These are phyloP conservation scores for Escovopsis sp. DNA, from an alignment of 2,329 filamentous ascomycete species.

Conservation along the genomic window DNA sequence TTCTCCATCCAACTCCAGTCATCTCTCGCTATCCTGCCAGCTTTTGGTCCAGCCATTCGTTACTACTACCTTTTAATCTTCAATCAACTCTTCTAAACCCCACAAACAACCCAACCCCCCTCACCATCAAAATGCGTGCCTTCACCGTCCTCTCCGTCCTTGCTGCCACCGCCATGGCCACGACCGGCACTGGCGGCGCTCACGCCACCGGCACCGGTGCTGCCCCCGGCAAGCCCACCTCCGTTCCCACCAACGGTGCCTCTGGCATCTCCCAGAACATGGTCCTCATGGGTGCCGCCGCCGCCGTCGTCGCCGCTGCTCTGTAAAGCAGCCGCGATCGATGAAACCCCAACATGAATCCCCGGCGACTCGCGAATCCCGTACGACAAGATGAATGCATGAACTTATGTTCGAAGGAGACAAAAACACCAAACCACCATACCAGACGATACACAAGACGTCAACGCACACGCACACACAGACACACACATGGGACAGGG, in stretches of 20 bases:
- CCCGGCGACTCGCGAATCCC: not conserved
- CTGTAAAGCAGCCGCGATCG: conserved; percentile 3
- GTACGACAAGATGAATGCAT: not conserved
- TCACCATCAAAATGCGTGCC: conserved; percentile 9
- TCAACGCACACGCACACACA: too few relatives aligned
- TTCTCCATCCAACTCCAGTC: not conserved
- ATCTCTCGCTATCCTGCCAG: not conserved
- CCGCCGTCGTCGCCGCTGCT: conserved; percentile 5
- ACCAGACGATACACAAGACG: too few relatives aligned
- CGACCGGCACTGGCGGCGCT: conserved; percentile 3
- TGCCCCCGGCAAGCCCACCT: conserved; percentile 3
- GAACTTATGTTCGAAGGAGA: not conserved
- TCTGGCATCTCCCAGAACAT: conserved; percentile 5
- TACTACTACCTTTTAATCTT: conserved; percentile 1
- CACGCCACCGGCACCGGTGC: conserved; percentile 3
- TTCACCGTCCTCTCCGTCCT: conserved; percentile 7
- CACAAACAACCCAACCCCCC: conserved; percentile 1
- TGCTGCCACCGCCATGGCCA: conserved; percentile 7
- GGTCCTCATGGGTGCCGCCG: conserved; percentile 5
- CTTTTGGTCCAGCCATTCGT: conserved; percentile 2
- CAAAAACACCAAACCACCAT: too few relatives aligned
- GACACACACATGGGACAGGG: too few relatives aligned
- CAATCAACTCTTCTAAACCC: not conserved
- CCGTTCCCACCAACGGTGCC: conserved; percentile 3
- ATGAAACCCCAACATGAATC: not conserved